A percentile compares a stretch with the other conserved stretches of the same genome.
phyloP scores from a whole-genome alignment of 2,329 filamentous ascomycete species.

The Colletotrichum tabaci region DNA sequence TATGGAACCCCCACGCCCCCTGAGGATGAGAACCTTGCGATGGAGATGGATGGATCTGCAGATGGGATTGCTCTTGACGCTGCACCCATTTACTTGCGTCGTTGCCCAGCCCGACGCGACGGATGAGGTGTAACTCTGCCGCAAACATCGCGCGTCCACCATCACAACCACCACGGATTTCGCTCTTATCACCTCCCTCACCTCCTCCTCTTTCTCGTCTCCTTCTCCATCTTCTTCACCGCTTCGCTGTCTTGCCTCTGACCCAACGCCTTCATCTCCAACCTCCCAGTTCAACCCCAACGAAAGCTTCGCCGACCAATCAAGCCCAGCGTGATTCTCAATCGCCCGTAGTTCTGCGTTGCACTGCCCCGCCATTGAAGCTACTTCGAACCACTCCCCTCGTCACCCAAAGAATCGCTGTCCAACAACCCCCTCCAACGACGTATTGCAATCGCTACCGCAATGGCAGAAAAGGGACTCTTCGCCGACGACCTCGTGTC shows the following conservation, averaged over 20 bases:
- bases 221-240: constrained; percentile 22
- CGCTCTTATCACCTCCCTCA: constrained; percentile 3
- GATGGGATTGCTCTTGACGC: constrained; percentile 2
- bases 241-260: constrained; percentile 24
- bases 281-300: constrained; percentile 22
- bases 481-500: constrained; percentile 86
- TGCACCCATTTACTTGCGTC: constrained; percentile 1
- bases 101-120: constrained; percentile 23
- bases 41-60: constrained; percentile 3
- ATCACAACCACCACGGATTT: constrained; percentile 8
- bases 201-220: constrained; percentile 2
- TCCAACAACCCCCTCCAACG: not conserved
- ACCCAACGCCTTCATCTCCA: constrained; percentile 8
- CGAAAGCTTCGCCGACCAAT: constrained; percentile 32
- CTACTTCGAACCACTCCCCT: not conserved
- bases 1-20: not conserved
- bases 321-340: not conserved
- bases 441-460: not conserved
- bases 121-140: constrained; percentile 21
- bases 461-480: constrained; percentile 69
- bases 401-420: not conserved
- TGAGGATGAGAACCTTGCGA: not conserved
- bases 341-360: not conserved
- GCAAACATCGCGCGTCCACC: constrained; percentile 31
- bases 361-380: not conserved